Evolutionary conservation across 139 green algal species (phyloP), one percentile per base, ranked within the genome.

Genomic region (Coccomyxa sp.): DNA sequence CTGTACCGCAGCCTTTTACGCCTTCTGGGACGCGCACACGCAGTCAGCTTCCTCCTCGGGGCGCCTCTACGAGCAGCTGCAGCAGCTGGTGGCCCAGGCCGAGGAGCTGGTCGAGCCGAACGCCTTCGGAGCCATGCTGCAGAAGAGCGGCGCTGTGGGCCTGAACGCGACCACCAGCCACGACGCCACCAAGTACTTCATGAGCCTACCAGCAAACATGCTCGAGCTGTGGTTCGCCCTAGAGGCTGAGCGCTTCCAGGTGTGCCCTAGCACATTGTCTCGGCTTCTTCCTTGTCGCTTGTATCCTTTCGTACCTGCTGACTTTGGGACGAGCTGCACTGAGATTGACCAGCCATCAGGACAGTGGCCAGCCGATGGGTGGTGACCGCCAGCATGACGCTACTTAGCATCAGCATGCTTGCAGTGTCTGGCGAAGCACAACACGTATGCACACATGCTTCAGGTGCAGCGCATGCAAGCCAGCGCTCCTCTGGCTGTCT

Each of bases 201-300:
- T 81, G 35, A 85, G 73, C 1, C 84, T 98, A 68, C 94, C 88
- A 2, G 69, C 82, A 54, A 91, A 89, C 78, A 89, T 87, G 68
- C 75, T 89, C 14, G 93, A 97, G 91, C 86, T 97, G 55, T 98
- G 93, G 93, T 96, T 98, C 88, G 93, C 93, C 8, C 76, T 98
- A 50, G 94, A 98, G 85, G 84, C 87, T 10, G 91, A 92, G 58
- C 85, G 94, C 35, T 97, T 98, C 81, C 88, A 90, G 79, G 85
- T 84, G 33, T 24, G 3, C 38, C 37, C 33, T 14, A 0, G 5
- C 50, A 70, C 27, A 50, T 40, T 58, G 7, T 29, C 1, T n/a
- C 50, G 27, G 50, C 50, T 64, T 18, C 27, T 58, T 64, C 50
- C 2, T 31, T 31, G 50, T 64, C 5, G 5, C 18, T 31, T 3